These are phyloP conservation scores for Cubamyces lactineus DNA, from an alignment of 768 basidiomycete species.

Conservation along the genomic window DNA sequence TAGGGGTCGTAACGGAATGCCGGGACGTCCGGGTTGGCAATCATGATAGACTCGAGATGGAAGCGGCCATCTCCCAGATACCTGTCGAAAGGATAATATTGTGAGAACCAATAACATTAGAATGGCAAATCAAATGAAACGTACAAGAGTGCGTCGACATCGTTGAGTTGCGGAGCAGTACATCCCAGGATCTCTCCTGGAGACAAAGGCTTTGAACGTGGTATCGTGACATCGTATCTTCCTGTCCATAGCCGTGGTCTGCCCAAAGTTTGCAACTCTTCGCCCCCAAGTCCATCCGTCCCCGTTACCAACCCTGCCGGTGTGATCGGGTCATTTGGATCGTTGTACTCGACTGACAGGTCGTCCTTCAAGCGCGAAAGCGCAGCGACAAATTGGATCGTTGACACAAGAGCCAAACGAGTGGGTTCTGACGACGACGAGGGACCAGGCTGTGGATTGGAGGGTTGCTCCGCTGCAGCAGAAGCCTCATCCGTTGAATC, in stretches of 20 bases:
- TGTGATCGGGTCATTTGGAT: constrained; percentile 13
- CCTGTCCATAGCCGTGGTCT: constrained; percentile 52
- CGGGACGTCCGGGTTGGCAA: constrained; percentile 93
- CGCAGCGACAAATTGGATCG: constrained; percentile 96
- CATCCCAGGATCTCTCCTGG: constrained; percentile 98
- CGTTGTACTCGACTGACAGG: constrained; percentile 50
- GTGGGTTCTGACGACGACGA: constrained; percentile 45
- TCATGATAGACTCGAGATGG: constrained; percentile 99
- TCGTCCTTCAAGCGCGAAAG: constrained; percentile 86
- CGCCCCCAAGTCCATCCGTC: not conserved
- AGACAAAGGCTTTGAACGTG: constrained; percentile 87
- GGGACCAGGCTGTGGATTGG: not conserved
- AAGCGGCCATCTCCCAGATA: constrained; percentile 98
- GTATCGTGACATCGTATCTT: constrained; percentile 75
- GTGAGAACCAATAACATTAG: not conserved
- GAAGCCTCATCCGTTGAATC: constrained; percentile 10
- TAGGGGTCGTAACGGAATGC: constrained; percentile 99
- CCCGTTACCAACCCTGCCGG: constrained; percentile 25
- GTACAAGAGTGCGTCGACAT: constrained; percentile 91
- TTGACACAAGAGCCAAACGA: constrained; percentile 89
- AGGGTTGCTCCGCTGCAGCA: constrained; percentile 7
- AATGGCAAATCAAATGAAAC: constrained; percentile 32
- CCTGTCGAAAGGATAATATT: constrained; percentile 43
- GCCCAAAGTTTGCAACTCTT: constrained; percentile 17
- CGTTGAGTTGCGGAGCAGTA: constrained; percentile 81